Percentiles rank a stretch among this genome's conserved stretches.
Conservation (phyloP, 257 asterid species). For the Lycium ferocissimum region DNA sequence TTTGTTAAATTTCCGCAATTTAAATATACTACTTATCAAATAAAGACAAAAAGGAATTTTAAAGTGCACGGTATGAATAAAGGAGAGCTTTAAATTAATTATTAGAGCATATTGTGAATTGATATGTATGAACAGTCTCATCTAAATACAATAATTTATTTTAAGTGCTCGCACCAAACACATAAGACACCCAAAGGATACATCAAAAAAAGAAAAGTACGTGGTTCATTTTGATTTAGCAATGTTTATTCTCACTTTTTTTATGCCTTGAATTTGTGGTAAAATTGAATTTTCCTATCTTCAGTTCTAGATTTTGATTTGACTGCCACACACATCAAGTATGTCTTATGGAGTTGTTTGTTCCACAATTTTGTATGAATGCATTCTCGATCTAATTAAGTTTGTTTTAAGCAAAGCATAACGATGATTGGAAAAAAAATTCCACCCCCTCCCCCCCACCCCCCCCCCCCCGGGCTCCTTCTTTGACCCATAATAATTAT, state of each 20-base stretch:
- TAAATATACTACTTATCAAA: too few relatives aligned
- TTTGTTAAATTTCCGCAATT: too few relatives aligned
- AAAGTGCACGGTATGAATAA: too few relatives aligned
- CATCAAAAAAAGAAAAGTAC: neutral
- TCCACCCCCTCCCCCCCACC: neutral
- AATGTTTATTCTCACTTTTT: neutral
- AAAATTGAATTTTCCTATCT: neutral
- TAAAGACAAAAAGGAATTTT: too few relatives aligned
- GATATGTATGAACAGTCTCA: too few relatives aligned
- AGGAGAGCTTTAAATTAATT: too few relatives aligned
- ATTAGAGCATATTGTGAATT: too few relatives aligned
- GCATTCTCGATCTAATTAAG: neutral
- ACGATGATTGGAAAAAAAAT: neutral
- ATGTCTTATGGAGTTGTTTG: neutral
- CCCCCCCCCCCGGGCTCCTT: too few relatives aligned
- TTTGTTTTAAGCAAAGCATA: neutral
- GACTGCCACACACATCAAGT: neutral
- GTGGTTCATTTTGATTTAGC: neutral
- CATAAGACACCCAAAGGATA: too few relatives aligned
- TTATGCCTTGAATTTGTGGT: neutral
- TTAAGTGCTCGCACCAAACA: too few relatives aligned
- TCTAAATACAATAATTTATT: too few relatives aligned
- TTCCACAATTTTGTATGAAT: neutral
- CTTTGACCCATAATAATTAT: neutral
- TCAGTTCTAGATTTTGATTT: neutral